Conservation (phyloP, 2,329 filamentous ascomycete species). For the Chrysoporthe austroafricana region DNA sequence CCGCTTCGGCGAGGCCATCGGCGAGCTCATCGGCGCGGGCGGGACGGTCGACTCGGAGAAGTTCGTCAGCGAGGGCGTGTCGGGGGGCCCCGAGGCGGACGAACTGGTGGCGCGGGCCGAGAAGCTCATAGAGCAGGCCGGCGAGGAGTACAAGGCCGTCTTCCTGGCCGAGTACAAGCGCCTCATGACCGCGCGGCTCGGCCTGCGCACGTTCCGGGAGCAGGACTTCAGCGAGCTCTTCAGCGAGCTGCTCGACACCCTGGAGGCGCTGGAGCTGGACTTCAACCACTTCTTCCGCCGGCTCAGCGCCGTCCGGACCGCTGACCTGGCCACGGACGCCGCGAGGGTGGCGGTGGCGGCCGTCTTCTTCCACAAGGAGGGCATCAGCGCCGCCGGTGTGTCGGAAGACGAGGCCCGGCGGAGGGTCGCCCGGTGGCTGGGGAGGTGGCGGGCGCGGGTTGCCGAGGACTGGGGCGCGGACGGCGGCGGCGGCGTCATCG, state of each 20-base stretch:
- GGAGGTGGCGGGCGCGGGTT: slow-evolving; percentile 73
- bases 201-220: slow-evolving; percentile 70
- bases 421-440: slow-evolving; percentile 78
- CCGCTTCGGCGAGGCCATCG: slow-evolving; percentile 84
- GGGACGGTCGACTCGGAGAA: slow-evolving; percentile 68
- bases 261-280: slow-evolving; percentile 83
- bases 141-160: slow-evolving; percentile 85
- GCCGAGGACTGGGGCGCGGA: slow-evolving; percentile 72
- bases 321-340: slow-evolving; percentile 67
- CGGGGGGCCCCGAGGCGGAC: slow-evolving; percentile 63
- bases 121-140: slow-evolving; percentile 75
- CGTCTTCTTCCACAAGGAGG: slow-evolving; percentile 81
- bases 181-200: slow-evolving; percentile 79
- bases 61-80: slow-evolving; percentile 75
- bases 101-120: slow-evolving; percentile 81
- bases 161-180: slow-evolving; percentile 90
- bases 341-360: slow-evolving; percentile 66
- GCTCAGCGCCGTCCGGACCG: slow-evolving; percentile 66
- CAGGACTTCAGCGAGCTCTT: slow-evolving; percentile 81
- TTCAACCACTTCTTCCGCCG: slow-evolving; percentile 94
- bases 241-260: slow-evolving; percentile 77
- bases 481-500: slow-evolving; percentile 35
- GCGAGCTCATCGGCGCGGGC: slow-evolving; percentile 84
- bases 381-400: slow-evolving; percentile 57
- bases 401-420: slow-evolving; percentile 67